Conservation (phyloP, 1,284 basidiomycete species). For the Austropuccinia psidii region DNA sequence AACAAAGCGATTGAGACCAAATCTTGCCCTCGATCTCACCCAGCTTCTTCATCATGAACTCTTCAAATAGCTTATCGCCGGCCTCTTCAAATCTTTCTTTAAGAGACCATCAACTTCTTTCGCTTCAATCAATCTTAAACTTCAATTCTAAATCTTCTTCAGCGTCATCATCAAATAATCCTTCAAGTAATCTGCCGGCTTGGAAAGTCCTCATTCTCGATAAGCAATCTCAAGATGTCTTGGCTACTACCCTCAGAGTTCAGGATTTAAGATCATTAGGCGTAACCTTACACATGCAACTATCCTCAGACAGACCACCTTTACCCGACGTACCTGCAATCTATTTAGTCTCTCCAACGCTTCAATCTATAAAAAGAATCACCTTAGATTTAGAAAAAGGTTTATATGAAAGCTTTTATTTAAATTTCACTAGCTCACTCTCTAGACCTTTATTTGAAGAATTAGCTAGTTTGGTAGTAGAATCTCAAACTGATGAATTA, state of each 20-base stretch:
- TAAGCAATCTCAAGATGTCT: slow-evolving; percentile 87
- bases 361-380: slow-evolving; percentile 77
- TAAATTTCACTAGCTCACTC: slow-evolving; percentile 90
- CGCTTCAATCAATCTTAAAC: slow-evolving; percentile 61
- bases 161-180: not conserved
- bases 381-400: slow-evolving; percentile 72
- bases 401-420: slow-evolving; percentile 85
- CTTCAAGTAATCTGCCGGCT: slow-evolving; percentile 57
- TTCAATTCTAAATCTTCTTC: slow-evolving; percentile 50
- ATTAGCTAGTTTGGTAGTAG: slow-evolving; percentile 77
- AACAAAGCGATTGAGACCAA: too few species aligned
- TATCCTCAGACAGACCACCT: slow-evolving; percentile 80
- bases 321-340: slow-evolving; percentile 92
- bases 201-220: slow-evolving; percentile 98
- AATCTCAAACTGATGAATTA: slow-evolving; percentile 71
- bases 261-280: slow-evolving; percentile 94
- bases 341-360: slow-evolving; percentile 90
- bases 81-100: too few species aligned
- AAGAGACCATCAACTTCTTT: slow-evolving; percentile 69
- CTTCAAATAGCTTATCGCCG: too few species aligned
- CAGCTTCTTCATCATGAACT: too few species aligned
- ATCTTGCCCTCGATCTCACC: too few species aligned
- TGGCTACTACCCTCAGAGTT: slow-evolving; percentile 88
- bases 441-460: slow-evolving; percentile 84
- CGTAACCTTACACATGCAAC: slow-evolving; percentile 68